Evolutionary conservation across 2,329 filamentous ascomycete genomes (phyloP).

Genomic region (Stagonosporopsis tanaceti): DNA sequence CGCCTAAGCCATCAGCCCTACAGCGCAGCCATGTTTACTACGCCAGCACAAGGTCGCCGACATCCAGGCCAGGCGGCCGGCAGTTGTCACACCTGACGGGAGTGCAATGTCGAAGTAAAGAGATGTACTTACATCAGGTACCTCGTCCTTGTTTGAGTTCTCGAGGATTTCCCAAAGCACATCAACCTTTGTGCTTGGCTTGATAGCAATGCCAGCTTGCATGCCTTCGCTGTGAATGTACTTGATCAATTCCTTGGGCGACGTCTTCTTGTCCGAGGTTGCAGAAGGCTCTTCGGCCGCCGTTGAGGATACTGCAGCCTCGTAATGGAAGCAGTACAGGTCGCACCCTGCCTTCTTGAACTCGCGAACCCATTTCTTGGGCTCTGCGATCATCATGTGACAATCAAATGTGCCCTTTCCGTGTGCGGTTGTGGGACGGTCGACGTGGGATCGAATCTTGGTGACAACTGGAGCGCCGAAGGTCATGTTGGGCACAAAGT

Average conservation of each 20-base stretch:
- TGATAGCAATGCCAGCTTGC: constrained; percentile 93
- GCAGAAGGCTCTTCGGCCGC: constrained; percentile 81
- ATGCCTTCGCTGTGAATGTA: constrained; percentile 91
- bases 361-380: constrained; percentile 97
- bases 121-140: constrained; percentile 78
- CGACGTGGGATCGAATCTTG: constrained; percentile 88
- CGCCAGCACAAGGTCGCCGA: not conserved
- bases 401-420: constrained; percentile 96
- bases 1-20: constrained; percentile 38
- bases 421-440: constrained; percentile 71
- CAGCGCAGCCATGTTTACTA: constrained; percentile 2
- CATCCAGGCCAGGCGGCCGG: not conserved
- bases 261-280: constrained; percentile 75
- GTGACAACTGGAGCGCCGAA: constrained; percentile 95
- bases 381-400: constrained; percentile 99
- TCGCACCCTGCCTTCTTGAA: constrained; percentile 95
- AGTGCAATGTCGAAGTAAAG: not conserved
- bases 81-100: not conserved
- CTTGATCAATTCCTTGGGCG: constrained; percentile 81
- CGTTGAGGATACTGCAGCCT: constrained; percentile 84
- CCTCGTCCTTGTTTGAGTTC: constrained; percentile 73
- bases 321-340: constrained; percentile 99
- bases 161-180: constrained; percentile 92
- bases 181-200: constrained; percentile 88
- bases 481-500: constrained; percentile 98